Evolutionary conservation across 140 eudicot genomes (phyloP).

Genomic region (Stevia rebaudiana): DNA sequence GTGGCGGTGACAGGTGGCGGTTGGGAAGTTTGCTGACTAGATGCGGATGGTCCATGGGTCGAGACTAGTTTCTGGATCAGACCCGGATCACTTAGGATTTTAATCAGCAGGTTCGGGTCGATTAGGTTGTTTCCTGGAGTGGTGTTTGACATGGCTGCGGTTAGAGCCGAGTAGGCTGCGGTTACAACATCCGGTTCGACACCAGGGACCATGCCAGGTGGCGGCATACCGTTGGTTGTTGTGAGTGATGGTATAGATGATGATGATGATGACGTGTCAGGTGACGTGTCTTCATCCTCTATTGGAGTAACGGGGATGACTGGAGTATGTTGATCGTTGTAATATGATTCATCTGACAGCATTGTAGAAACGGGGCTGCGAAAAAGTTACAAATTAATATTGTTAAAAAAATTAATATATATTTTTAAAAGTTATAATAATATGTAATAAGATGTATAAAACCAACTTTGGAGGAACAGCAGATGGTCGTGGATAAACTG

Average conservation of each 20-base stretch:
- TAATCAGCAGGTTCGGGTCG: constrained; percentile 61
- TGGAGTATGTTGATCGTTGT: constrained; percentile 41
- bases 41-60: constrained; percentile 39
- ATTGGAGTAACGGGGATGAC: constrained; percentile 70
- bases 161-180: constrained; percentile 58
- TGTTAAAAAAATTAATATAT: not conserved
- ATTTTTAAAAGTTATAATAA: no score
- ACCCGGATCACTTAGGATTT: constrained; percentile 58
- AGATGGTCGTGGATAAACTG: constrained; percentile 74
- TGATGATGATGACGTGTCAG: constrained; percentile 32
- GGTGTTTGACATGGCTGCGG: constrained; percentile 40
- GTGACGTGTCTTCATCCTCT: constrained; percentile 69
- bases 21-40: constrained; percentile 26
- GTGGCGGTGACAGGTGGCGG: constrained; percentile 15
- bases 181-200: constrained; percentile 46
- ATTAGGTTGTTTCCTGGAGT: constrained; percentile 48
- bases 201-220: constrained; percentile 29
- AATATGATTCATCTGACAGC: constrained; percentile 30
- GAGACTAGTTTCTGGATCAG: constrained; percentile 51
- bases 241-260: constrained; percentile 1
- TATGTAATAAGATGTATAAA: not conserved
- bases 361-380: constrained; percentile 50
- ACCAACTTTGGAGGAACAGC: constrained; percentile 78
- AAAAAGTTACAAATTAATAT: not conserved
- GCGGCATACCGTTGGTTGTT: constrained; percentile 21